Conservation (phyloP, 345 rosid genomes). For the Kernera saxatilis region DNA sequence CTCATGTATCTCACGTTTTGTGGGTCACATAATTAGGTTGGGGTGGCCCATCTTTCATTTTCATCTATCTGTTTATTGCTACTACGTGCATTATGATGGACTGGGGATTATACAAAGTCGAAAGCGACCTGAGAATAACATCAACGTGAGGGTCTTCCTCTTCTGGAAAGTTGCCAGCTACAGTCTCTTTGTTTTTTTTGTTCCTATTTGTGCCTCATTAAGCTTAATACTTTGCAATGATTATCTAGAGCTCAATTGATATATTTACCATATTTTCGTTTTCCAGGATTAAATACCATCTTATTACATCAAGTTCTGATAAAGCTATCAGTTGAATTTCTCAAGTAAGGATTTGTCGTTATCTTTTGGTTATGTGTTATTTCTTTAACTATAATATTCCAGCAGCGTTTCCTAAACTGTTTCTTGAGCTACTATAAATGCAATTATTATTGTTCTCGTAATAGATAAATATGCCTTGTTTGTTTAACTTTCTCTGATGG, state of each 20-base stretch:
- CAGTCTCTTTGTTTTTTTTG: conserved; percentile 19
- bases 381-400: background rate
- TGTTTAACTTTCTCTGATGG: background rate
- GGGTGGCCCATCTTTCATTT: conserved; percentile 30
- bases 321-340: background rate
- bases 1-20: conserved; percentile 25
- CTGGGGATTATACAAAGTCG: conserved; percentile 21
- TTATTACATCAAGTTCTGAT: conserved; percentile 2
- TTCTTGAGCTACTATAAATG: conserved; percentile 5
- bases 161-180: conserved; percentile 33
- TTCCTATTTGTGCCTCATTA: conserved; percentile 9
- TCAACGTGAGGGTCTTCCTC: conserved; percentile 29
- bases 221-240: conserved; percentile 3
- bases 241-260: background rate
- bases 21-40: conserved; percentile 29
- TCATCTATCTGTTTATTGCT: conserved; percentile 28
- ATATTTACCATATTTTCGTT: background rate
- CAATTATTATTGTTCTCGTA: background rate
- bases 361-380: background rate
- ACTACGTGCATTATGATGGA: conserved; percentile 26
- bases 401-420: background rate
- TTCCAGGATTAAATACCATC: conserved; percentile 13
- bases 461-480: conserved; percentile 1
- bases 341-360: conserved; percentile 6
- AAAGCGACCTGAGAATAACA: conserved; percentile 32